Base-by-base conservation (phyloP, 176 grass and related monocot species). In the Hordeum marinum region DNA sequence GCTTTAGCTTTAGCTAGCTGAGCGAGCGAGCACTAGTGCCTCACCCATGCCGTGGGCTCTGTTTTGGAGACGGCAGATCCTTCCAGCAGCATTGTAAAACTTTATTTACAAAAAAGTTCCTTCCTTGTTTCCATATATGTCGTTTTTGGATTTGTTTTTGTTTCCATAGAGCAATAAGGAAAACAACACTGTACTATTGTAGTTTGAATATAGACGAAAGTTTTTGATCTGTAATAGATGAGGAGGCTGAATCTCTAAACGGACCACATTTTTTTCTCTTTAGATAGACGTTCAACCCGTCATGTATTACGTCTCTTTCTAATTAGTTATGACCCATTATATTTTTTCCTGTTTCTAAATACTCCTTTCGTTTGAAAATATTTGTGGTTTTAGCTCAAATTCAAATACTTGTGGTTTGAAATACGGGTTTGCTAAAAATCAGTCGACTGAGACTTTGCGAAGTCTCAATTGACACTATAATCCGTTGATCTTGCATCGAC, bases 1-100 rank as follows among this genome's bases (percentile, higher is more conserved):
- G 55, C 27, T 68, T 68, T 78, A 88, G 73, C 39, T 48, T 71
- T 46, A 45, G 70, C 79, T 77, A 77, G 72, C 41, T 63, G 48
- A 70, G 72, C 32, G 25, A 41, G 27, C 78, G 58, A 72, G 68
- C 39, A 72, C n/a, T 41, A 45, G 11, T 40, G 69, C 26, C 61
- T 64, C 61, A 12, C 12, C 26, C 62, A 6, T 31, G 63, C 63
- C 15, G 15, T 1, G 27, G 27, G 13, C 63, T 32, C 31, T 65
- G 63, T 17, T 48, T 73, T 29, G 70, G 70, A 46, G 41, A 73
- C 7, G 13, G 23, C 41, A 46, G 15, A 52, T 52, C 24, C 70
- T 25, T 45, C 40, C 70, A 73, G 40, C 23, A 46, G 23, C 40
- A 72, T 25, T 31, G 71, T 74, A 74, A 72, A 74, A 74, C 42